Conservation (phyloP, 2,329 filamentous ascomycete species). For the Xylariales sp. region DNA sequence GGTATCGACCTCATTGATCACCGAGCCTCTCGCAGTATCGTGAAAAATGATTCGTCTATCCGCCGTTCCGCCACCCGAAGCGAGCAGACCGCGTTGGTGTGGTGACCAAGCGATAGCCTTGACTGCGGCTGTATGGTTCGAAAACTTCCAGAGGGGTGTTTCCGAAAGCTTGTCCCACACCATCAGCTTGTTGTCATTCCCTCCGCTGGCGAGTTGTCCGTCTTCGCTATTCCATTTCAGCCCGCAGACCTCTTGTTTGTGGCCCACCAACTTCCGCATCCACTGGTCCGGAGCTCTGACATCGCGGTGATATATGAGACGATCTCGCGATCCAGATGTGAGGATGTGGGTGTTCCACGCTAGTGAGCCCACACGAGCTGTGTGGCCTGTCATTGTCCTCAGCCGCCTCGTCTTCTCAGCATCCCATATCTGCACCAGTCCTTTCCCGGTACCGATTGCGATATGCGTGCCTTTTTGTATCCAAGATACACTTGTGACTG, state of each 20-base stretch:
- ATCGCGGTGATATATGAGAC: constrained; percentile 93
- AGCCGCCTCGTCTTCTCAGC: constrained; percentile 86
- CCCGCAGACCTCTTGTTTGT: constrained; percentile 98
- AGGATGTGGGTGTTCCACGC: constrained; percentile 99
- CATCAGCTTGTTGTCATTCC: constrained; percentile 98
- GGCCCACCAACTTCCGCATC: constrained; percentile 85
- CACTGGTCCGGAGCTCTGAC: constrained; percentile 93
- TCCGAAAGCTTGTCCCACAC: constrained; percentile 98
- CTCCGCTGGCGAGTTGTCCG: constrained; percentile 91
- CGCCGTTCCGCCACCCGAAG: constrained; percentile 93
- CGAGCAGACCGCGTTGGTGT: constrained; percentile 92
- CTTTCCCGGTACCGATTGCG: constrained; percentile 93
- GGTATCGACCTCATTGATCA: constrained; percentile 91
- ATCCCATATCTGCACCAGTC: constrained; percentile 97
- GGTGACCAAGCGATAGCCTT: constrained; percentile 99
- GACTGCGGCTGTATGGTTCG: constrained; percentile 93
- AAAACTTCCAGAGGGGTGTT: constrained; percentile 91
- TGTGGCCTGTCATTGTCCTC: constrained; percentile 97
- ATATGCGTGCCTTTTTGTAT: constrained; percentile 97
- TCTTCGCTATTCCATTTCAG: constrained; percentile 98
- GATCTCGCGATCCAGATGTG: constrained; percentile 92
- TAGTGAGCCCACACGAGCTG: constrained; percentile 88
- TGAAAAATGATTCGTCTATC: constrained; percentile 98
- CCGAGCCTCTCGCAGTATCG: constrained; percentile 86
- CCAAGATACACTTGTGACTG: constrained; percentile 97